Conservation (phyloP, 2,329 filamentous ascomycete genomes). For the Phoma herbarum region DNA sequence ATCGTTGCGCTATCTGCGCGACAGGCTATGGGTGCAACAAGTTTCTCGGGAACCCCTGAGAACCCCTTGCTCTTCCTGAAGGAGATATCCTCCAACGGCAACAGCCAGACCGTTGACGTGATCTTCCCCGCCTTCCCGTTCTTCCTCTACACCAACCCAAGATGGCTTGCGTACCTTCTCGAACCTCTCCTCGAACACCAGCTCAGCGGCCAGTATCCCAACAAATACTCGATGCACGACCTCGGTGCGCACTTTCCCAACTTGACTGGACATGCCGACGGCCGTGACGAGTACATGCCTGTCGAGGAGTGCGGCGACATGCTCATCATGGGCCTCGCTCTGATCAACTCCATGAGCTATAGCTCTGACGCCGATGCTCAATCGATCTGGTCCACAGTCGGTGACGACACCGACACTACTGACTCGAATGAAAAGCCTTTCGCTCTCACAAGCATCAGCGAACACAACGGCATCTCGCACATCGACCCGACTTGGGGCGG, state of each 20-base stretch:
- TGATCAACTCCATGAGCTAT: conserved; percentile 78
- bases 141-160: conserved; percentile 84
- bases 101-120: conserved; percentile 86
- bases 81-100: conserved; percentile 86
- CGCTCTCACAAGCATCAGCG: conserved; percentile 60
- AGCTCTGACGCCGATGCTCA: conserved; percentile 63
- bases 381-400: conserved; percentile 66
- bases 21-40: conserved; percentile 81
- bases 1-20: conserved; percentile 80
- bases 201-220: conserved; percentile 83
- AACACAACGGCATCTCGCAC: conserved; percentile 61
- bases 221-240: conserved; percentile 82
- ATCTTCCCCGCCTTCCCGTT: conserved; percentile 89
- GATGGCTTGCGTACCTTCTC: conserved; percentile 80
- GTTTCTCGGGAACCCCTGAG: conserved; percentile 75
- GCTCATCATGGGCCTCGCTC: conserved; percentile 80
- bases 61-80: conserved; percentile 81
- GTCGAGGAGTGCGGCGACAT: conserved; percentile 84
- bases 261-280: conserved; percentile 75
- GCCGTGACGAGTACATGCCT: conserved; percentile 77
- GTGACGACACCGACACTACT: conserved; percentile 35
- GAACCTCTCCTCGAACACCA: conserved; percentile 85
- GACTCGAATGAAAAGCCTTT: conserved; percentile 53
- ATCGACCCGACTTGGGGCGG: conserved; percentile 71
- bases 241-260: conserved; percentile 77